Evolutionary conservation across 192 early-diverging fungal genomes (phyloP).

Genomic region (Gamsiella multidivaricata): DNA sequence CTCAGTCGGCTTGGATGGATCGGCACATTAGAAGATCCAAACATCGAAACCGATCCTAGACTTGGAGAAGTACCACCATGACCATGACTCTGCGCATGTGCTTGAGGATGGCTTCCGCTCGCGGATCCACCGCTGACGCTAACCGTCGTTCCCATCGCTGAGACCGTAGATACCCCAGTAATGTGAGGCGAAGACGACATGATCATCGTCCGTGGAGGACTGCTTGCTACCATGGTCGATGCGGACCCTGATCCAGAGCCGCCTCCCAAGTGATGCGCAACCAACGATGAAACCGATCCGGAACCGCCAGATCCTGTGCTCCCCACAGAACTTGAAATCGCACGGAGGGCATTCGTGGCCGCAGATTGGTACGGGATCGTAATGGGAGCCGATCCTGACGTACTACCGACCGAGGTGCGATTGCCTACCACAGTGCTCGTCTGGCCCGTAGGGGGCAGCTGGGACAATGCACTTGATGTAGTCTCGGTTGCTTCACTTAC

Average conservation of each 20-base stretch:
- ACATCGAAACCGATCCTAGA: conserved; percentile 12
- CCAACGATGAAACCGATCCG: conserved; percentile 34
- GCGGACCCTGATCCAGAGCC: conserved; percentile 18
- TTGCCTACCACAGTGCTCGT: background rate
- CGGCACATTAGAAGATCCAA: conserved; percentile 24
- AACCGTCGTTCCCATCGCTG: conserved; percentile 44
- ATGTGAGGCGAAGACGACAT: conserved; percentile 42
- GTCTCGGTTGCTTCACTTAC: background rate
- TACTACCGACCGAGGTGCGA: conserved; percentile 11
- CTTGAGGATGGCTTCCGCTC: background rate
- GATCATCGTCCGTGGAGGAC: conserved; percentile 45
- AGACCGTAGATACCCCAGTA: conserved; percentile 33
- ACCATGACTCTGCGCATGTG: background rate
- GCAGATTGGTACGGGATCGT: conserved; percentile 46
- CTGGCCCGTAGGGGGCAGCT: conserved; percentile 25
- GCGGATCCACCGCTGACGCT: conserved; percentile 20
- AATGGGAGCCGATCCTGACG: conserved; percentile 23
- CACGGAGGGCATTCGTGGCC: conserved; percentile 41
- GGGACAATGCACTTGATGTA: background rate
- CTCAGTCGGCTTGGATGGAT: conserved; percentile 45
- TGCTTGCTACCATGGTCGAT: conserved; percentile 19
- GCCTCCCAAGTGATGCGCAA: conserved; percentile 36
- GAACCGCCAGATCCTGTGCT: conserved; percentile 50
- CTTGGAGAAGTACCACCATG: conserved; percentile 18
- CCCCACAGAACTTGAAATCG: conserved; percentile 49